Conservation (phyloP, 495 filamentous ascomycete genomes). For the Hypoxylon trugodes region DNA sequence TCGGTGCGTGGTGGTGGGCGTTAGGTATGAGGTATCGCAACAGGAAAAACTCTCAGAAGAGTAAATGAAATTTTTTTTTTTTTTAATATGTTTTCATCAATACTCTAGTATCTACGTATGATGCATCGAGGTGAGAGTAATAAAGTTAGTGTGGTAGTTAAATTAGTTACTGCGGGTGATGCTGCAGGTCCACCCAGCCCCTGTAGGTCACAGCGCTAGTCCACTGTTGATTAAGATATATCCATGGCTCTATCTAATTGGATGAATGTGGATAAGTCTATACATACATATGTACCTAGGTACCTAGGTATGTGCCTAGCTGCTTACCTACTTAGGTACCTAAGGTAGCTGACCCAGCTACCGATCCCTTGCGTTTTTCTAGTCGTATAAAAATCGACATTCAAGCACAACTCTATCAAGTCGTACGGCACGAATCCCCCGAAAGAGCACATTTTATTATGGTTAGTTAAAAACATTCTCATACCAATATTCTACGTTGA, state of each 20-base stretch:
- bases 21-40: no score
- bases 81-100: no score
- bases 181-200: conserved; percentile 15
- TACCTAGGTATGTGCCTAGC: no score
- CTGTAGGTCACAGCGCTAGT: no score
- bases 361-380: not conserved
- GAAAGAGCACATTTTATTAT: conserved; percentile 9
- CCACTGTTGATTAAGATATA: not conserved
- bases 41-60: no score
- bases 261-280: not conserved
- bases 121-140: no score
- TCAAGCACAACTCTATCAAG: not conserved
- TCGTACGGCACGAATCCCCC: not conserved
- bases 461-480: conserved; percentile 15
- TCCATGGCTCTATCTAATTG: no score
- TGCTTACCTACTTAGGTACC: no score
- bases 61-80: no score
- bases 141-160: no score
- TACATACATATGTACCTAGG: not conserved
- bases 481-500: not conserved
- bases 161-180: conserved; percentile 3
- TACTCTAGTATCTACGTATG: no score
- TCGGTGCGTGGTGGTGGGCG: no score
- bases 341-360: not conserved
- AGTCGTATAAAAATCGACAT: not conserved